These are phyloP conservation scores for Ascochyta fabae DNA, from an alignment of 2,329 filamentous ascomycete species.

Conservation along the genomic window DNA sequence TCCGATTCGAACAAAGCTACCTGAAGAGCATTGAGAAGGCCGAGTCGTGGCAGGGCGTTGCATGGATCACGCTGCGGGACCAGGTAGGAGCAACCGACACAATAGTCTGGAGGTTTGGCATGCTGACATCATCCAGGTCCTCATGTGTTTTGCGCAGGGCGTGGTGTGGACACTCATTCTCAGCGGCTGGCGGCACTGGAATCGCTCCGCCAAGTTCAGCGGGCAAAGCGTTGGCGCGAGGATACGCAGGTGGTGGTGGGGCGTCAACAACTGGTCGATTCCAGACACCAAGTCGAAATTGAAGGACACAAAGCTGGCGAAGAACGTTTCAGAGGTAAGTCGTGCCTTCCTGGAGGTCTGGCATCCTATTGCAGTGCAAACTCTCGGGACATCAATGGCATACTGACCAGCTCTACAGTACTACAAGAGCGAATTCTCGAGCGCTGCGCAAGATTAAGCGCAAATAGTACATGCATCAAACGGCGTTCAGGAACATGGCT, in stretches of 20 bases:
- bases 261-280: conserved; percentile 82
- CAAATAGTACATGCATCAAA: conserved; percentile 11
- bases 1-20: conserved; percentile 98
- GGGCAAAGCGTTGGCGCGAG: conserved; percentile 79
- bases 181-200: conserved; percentile 90
- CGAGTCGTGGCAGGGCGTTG: conserved; percentile 78
- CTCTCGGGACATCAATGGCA: neutral
- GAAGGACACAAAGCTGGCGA: conserved; percentile 41
- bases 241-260: conserved; percentile 91
- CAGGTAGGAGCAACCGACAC: conserved; percentile 65
- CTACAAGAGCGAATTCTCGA: conserved; percentile 38
- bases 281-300: conserved; percentile 31
- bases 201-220: conserved; percentile 75
- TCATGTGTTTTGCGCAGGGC: conserved; percentile 88
- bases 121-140: conserved; percentile 61
- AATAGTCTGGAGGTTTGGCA: neutral
- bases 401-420: conserved; percentile 32
- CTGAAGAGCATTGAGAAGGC: conserved; percentile 84
- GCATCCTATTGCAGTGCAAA: conserved; percentile 9
- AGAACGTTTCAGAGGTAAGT: conserved; percentile 47
- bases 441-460: conserved; percentile 27
- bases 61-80: conserved; percentile 85
- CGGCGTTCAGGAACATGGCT: conserved; percentile 18
- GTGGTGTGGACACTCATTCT: conserved; percentile 86
- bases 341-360: conserved; percentile 41